Conservation (phyloP, 73 alveolate genomes). For the Paramecium primaurelia region DNA sequence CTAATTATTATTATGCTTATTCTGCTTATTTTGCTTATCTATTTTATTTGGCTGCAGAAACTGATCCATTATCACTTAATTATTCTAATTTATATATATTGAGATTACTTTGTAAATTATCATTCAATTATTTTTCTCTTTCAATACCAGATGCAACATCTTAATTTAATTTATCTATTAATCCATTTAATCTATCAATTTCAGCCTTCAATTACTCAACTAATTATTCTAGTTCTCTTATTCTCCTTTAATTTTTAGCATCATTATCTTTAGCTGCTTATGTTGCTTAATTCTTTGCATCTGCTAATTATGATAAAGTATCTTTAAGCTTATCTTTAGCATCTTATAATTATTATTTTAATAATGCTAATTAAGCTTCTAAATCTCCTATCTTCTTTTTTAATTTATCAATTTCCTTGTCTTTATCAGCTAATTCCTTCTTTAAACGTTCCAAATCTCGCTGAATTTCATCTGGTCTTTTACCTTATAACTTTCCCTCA, state of each 20-base stretch:
- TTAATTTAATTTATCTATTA: conserved; percentile 18
- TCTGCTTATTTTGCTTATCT: conserved; percentile 10
- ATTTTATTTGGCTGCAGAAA: background rate
- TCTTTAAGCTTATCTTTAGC: background rate
- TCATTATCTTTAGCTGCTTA: conserved; percentile 19
- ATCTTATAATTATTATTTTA: background rate
- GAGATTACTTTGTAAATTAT: background rate
- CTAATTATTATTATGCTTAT: background rate
- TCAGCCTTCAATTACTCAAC: background rate
- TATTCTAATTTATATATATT: background rate
- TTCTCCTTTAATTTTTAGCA: background rate
- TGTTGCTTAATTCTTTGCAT: background rate
- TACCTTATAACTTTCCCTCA: conserved; percentile 7
- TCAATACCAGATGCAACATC: background rate
- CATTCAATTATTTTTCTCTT: background rate
- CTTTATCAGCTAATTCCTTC: conserved; percentile 2
- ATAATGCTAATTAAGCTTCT: background rate
- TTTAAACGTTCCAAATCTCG: background rate
- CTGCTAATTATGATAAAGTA: background rate
- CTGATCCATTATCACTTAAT: background rate
- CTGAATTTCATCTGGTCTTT: conserved; percentile 14
- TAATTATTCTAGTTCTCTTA: background rate
- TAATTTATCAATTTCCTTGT: conserved; percentile 1
- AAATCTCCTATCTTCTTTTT: background rate
- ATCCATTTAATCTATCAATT: conserved; percentile 15